Evolutionary conservation across 2,329 filamentous ascomycete genomes (phyloP).

Genomic region (Stemphylium lycopersici): DNA sequence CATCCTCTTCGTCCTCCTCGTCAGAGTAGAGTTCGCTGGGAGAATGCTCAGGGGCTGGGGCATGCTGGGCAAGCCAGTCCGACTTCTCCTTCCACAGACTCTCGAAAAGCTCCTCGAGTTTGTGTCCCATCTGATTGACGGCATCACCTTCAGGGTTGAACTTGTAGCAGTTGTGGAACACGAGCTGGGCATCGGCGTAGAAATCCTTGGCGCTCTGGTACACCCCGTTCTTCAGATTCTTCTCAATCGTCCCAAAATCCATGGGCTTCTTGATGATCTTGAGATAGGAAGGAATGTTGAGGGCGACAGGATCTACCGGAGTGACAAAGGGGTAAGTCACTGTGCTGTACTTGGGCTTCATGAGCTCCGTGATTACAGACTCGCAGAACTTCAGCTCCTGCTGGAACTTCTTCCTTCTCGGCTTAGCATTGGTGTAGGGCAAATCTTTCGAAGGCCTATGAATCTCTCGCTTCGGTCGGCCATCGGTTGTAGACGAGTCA

Average conservation of each 20-base stretch:
- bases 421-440: conserved; percentile 81
- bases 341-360: conserved; percentile 71
- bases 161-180: conserved; percentile 87
- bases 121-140: conserved; percentile 73
- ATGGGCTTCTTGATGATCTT: conserved; percentile 96
- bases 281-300: conserved; percentile 93
- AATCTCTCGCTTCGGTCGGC: conserved; percentile 89
- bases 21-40: conserved; percentile 61
- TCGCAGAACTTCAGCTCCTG: conserved; percentile 91
- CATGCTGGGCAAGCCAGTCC: conserved; percentile 78
- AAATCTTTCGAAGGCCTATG: conserved; percentile 89
- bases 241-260: conserved; percentile 83
- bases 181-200: conserved; percentile 79
- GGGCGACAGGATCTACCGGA: conserved; percentile 89
- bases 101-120: conserved; percentile 77
- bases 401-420: conserved; percentile 88
- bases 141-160: conserved; percentile 86
- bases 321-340: conserved; percentile 77
- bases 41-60: conserved; percentile 68
- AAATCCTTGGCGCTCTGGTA: conserved; percentile 87
- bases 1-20: conserved; percentile 73
- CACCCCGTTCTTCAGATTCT: conserved; percentile 73
- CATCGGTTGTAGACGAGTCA: conserved; percentile 78
- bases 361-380: conserved; percentile 77
- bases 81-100: conserved; percentile 78